phyloP scores from a whole-genome alignment of 2,329 filamentous ascomycete genomes.

The Calonectria fujianensis region DNA sequence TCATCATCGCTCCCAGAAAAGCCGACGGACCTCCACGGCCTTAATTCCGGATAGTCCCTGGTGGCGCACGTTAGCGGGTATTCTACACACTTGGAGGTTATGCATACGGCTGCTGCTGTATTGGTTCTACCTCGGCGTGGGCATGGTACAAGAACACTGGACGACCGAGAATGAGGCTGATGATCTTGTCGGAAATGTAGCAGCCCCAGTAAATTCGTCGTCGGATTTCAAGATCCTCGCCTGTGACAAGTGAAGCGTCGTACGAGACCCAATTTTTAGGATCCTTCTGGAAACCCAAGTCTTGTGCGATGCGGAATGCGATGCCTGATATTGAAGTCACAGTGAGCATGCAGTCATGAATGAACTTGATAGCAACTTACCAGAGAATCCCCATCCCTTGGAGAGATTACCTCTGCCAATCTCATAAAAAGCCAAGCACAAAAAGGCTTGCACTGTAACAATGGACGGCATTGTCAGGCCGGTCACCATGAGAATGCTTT shows the following conservation, averaged over 20 bases:
- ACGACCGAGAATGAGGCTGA: slow-evolving; percentile 46
- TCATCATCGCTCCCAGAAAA: slow-evolving; percentile 42
- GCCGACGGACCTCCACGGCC: slow-evolving; percentile 51
- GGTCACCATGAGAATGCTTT: slow-evolving; percentile 53
- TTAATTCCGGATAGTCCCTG: slow-evolving; percentile 48
- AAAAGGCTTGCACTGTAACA: slow-evolving; percentile 52
- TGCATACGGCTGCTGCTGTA: slow-evolving; percentile 35
- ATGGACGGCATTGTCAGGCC: slow-evolving; percentile 51
- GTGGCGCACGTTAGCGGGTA: background rate
- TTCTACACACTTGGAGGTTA: no score
- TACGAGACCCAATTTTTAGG: slow-evolving; percentile 47
- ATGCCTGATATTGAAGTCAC: slow-evolving; percentile 45
- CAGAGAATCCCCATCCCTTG: slow-evolving; percentile 56
- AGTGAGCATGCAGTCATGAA: background rate
- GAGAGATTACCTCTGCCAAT: slow-evolving; percentile 54
- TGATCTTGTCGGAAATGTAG: slow-evolving; percentile 55
- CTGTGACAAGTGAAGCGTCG: slow-evolving; percentile 46
- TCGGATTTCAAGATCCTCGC: slow-evolving; percentile 54
- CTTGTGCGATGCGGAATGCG: slow-evolving; percentile 57
- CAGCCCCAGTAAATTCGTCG: slow-evolving; percentile 57
- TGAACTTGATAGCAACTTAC: slow-evolving; percentile 29
- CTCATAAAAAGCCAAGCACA: slow-evolving; percentile 56
- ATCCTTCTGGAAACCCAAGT: slow-evolving; percentile 55
- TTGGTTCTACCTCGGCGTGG: slow-evolving; percentile 32
- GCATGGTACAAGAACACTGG: slow-evolving; percentile 25